Evolutionary conservation across 352 stramenopile species (phyloP), one percentile per base, ranked within the genome.

Genomic region (Phytophthora gonapodyides): DNA sequence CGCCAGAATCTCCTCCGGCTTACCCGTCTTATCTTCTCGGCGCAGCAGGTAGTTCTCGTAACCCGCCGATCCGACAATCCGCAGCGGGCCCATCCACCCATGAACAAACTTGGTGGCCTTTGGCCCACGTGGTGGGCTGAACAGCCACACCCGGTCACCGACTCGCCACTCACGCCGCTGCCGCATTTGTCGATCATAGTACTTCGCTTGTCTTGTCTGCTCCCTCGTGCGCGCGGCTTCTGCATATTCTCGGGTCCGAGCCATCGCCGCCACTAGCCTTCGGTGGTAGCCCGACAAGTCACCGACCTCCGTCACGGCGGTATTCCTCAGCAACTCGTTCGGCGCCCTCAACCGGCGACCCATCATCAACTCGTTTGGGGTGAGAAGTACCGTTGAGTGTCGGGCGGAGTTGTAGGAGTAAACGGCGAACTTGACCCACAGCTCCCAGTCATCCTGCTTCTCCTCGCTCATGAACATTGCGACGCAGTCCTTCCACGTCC

Each of bases 401-500:
- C 5, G 35, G 12, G 43, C 43, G 2, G 12, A 38, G 12, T 49
- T 49, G 27, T 49, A 49, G 5, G 21, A 8, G 15, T 49, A 49
- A 0, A 49, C 42, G 1, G 42, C 21, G 15, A 49, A 49, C 12
- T 49, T 49, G 7, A 49, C 42, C 10, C 24, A 46, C 11, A 37
- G 35, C 7, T 49, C 17, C 42, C 19, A 49, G 11, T 16, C 45
- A 40, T 30, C 40, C n/a, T 21, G 45, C 13, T 52, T 31, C 3
- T 44, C 31, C 3, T 35, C 31, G 7, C 16, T 21, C 34, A 16
- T 55, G 34, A 35, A 55, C 5, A 19, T 40, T 2, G 36, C 21
- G 3, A 36, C 47, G 11, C 47, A 55, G 35, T 66, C 62, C 33
- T 65, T 66, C 62, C 49, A 66, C 3, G 50, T 54, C 5, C 51